Conservation (phyloP, 2,329 filamentous ascomycete genomes). For the Stagonosporopsis cucurbitacearum region DNA sequence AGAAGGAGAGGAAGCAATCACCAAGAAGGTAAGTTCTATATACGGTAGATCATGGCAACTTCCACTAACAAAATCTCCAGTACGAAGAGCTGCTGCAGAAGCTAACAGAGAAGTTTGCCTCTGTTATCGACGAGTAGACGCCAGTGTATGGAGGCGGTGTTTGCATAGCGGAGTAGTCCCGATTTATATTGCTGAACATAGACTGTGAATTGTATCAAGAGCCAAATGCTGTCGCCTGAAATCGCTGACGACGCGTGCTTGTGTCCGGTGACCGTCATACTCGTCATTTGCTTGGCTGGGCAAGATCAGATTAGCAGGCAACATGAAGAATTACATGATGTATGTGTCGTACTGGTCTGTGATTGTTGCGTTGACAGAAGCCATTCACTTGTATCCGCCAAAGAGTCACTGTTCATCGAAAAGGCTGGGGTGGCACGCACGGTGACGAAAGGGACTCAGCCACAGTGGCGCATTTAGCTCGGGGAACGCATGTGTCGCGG, state of each 20-base stretch:
- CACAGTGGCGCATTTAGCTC: conserved; percentile 20
- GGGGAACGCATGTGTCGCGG: conserved; percentile 19
- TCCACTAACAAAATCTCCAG: conserved; percentile 59
- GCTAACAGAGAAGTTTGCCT: conserved; percentile 97
- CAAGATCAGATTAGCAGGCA: not conserved
- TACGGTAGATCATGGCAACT: not conserved
- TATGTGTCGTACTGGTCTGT: not conserved
- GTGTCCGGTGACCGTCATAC: conserved; percentile 34
- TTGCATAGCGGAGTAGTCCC: conserved; percentile 37
- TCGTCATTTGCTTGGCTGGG: conserved; percentile 24
- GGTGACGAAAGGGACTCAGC: conserved; percentile 6
- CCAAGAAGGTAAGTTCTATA: conserved; percentile 73
- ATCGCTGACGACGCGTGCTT: conserved; percentile 44
- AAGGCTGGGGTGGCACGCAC: conserved; percentile 1
- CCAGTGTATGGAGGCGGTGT: conserved; percentile 19
- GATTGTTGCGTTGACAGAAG: not conserved
- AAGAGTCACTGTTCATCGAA: not conserved
- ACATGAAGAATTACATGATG: not conserved
- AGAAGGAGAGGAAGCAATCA: conserved; percentile 80
- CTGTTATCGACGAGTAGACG: conserved; percentile 88
- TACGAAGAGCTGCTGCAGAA: conserved; percentile 90
- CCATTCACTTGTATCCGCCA: not conserved
- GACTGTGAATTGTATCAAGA: conserved; percentile 38
- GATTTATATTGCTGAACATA: conserved; percentile 33
- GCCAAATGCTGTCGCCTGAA: conserved; percentile 42